Evolutionary conservation across 116 monocot species (phyloP).

Genomic region (Phalaenopsis hybrid): DNA sequence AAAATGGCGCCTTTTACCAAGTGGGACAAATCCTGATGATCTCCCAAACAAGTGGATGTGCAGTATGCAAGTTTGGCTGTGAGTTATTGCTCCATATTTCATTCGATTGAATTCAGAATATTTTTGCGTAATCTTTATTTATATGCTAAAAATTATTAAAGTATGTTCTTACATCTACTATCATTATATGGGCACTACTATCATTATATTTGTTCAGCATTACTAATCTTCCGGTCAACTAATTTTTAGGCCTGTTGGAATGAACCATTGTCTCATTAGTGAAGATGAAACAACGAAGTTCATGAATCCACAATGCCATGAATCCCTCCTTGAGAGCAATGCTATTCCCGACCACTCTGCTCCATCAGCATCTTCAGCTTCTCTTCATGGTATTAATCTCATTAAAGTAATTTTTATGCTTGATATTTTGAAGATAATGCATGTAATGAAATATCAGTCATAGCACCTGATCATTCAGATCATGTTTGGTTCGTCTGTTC

Average conservation of each 20-base stretch:
- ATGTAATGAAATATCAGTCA: not conserved
- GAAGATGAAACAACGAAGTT: conserved; percentile 2
- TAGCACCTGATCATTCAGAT: not conserved
- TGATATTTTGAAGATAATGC: not conserved
- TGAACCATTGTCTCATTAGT: not conserved
- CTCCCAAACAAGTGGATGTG: conserved; percentile 86
- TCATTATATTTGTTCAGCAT: too few species aligned
- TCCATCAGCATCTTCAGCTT: not conserved
- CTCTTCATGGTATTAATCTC: not conserved
- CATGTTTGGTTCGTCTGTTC: not conserved
- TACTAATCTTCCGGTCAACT: not conserved
- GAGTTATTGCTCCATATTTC: conserved; percentile 27
- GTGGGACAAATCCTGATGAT: conserved; percentile 45
- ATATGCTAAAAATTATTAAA: not conserved
- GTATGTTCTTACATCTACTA: not conserved
- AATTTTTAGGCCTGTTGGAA: not conserved
- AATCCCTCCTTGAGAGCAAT: not conserved
- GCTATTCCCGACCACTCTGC: not conserved
- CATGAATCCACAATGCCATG: not conserved
- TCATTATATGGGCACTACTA: too few species aligned
- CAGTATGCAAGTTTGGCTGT: conserved; percentile 89
- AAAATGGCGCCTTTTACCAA: conserved; percentile 86
- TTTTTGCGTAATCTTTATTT: not conserved
- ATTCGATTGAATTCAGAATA: not conserved
- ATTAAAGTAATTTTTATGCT: not conserved